Conservation (phyloP, 2,329 filamentous ascomycete genomes). For the Aureobasidium sp. region DNA sequence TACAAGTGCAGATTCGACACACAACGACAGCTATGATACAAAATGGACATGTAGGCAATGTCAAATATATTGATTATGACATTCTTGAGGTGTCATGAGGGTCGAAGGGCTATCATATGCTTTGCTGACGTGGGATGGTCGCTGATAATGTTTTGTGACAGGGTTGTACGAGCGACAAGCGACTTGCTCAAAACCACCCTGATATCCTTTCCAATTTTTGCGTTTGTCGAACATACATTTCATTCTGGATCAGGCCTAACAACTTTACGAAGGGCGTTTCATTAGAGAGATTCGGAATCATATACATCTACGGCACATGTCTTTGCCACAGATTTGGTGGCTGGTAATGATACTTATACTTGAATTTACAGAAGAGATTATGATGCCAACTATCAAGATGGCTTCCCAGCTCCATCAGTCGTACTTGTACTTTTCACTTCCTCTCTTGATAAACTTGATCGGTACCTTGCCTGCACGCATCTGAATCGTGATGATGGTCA, state of each 20-base stretch:
- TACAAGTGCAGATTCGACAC: too few relatives aligned
- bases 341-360: not conserved
- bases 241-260: not conserved
- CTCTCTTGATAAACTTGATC: conserved; percentile 59
- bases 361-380: not conserved
- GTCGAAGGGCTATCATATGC: not conserved
- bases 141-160: not conserved
- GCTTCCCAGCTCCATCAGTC: not conserved
- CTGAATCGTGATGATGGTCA: conserved; percentile 63
- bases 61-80: not conserved
- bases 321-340: not conserved
- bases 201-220: too few relatives aligned
- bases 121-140: not conserved
- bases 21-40: too few relatives aligned
- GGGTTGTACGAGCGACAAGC: not conserved
- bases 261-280: too few relatives aligned
- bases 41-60: too few relatives aligned
- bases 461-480: conserved; percentile 56
- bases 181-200: not conserved
- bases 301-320: too few relatives aligned
- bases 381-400: too few relatives aligned
- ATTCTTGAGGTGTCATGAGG: not conserved
- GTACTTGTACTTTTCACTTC: conserved; percentile 55
- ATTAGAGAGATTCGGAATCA: too few relatives aligned
- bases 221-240: not conserved